phyloP scores from a whole-genome alignment of 257 asterid genomes.

The Capsicum baccatum region DNA sequence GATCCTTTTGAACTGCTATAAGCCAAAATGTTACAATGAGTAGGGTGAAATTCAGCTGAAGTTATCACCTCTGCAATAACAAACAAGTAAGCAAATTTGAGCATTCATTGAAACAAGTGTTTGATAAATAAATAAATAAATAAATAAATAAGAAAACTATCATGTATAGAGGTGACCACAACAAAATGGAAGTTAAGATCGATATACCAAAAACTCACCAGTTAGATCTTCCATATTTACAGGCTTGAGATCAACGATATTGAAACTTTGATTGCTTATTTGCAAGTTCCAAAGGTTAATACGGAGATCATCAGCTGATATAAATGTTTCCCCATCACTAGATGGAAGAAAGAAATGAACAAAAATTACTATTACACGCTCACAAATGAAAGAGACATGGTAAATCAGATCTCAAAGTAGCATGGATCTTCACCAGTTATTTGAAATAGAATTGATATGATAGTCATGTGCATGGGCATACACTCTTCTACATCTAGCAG shows the following conservation, averaged over 20 bases:
- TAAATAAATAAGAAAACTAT: neutral
- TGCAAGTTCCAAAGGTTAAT: constrained; percentile 93
- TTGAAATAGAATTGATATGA: constrained; percentile 89
- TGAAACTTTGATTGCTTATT: constrained; percentile 87
- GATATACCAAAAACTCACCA: constrained; percentile 45
- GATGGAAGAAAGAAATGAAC: constrained; percentile 33
- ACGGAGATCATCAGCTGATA: constrained; percentile 92
- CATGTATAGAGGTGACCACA: constrained; percentile 13
- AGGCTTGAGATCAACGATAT: constrained; percentile 90
- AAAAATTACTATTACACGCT: neutral
- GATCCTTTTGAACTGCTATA: constrained; percentile 94
- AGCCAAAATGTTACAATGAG: constrained; percentile 85
- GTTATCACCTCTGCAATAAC: constrained; percentile 83
- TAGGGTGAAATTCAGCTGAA: constrained; percentile 91
- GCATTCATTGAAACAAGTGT: constrained; percentile 22
- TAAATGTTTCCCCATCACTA: constrained; percentile 93
- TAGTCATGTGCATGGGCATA: constrained; percentile 93
- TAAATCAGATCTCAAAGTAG: constrained; percentile 13
- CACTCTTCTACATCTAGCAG: constrained; percentile 84
- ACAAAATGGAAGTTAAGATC: constrained; percentile 25
- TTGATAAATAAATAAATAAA: neutral
- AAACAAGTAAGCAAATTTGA: constrained; percentile 31
- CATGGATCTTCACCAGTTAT: constrained; percentile 60
- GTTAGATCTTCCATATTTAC: constrained; percentile 92
- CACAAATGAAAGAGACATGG: constrained; percentile 10